phyloP scores from a whole-genome alignment of 2,329 filamentous ascomycete species.

The Arthrocladium fulminans region DNA sequence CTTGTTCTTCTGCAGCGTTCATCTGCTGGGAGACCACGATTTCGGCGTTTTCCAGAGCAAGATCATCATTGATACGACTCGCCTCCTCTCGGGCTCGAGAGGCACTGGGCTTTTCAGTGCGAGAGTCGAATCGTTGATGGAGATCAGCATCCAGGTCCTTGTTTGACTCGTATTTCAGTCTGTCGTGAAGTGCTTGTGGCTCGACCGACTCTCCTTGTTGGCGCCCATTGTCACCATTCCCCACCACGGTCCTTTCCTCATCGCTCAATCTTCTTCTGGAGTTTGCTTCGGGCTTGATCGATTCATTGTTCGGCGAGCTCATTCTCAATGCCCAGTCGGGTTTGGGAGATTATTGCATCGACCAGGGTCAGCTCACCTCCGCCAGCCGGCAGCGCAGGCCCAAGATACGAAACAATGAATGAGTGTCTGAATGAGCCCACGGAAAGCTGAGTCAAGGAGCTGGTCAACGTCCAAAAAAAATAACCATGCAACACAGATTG shows the following conservation, averaged over 20 bases:
- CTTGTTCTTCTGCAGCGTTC: constrained; percentile 24
- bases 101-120: constrained; percentile 35
- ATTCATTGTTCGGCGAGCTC: not conserved
- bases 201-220: constrained; percentile 28
- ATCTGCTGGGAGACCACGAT: constrained; percentile 29
- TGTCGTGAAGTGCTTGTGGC: constrained; percentile 28
- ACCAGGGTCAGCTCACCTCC: not conserved
- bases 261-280: constrained; percentile 15
- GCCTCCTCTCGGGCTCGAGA: constrained; percentile 52
- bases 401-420: not conserved
- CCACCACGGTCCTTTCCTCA: constrained; percentile 23
- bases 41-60: constrained; percentile 57
- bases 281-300: constrained; percentile 15
- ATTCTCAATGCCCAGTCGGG: not conserved
- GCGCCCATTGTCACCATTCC: constrained; percentile 20
- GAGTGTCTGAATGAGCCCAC: no score
- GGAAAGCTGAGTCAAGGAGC: not conserved
- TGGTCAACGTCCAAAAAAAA: no score
- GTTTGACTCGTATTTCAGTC: constrained; percentile 42
- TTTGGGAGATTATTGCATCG: not conserved
- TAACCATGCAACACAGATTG: no score
- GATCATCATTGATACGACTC: constrained; percentile 55
- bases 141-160: constrained; percentile 21
- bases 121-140: constrained; percentile 22
- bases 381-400: not conserved